Evolutionary conservation across 805 yeast species (phyloP).

Genomic region (Candida bentonensis): DNA sequence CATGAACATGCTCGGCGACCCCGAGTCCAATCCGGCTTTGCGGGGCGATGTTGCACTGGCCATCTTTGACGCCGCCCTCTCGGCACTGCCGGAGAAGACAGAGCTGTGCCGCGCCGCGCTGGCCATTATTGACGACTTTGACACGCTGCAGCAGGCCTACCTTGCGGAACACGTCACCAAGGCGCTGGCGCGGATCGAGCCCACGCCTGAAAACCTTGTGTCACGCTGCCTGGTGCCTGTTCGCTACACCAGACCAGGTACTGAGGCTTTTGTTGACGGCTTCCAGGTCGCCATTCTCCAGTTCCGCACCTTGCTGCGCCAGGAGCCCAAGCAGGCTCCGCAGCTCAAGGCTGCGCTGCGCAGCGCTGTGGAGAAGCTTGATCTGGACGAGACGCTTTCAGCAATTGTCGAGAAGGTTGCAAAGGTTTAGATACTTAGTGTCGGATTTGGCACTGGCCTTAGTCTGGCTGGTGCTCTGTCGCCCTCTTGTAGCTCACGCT

Average conservation of each 20-base stretch:
- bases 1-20: conserved; percentile 68
- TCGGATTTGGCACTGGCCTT: too few relatives aligned
- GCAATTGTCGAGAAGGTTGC: too few relatives aligned
- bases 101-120: conserved; percentile 35
- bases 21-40: conserved; percentile 70
- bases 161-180: conserved; percentile 48
- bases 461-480: too few relatives aligned
- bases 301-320: neutral
- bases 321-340: neutral
- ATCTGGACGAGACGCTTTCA: neutral
- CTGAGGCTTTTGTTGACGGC: neutral
- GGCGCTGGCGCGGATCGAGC: neutral
- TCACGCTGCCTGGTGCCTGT: neutral
- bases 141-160: conserved; percentile 53
- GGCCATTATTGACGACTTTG: conserved; percentile 51
- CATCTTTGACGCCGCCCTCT: conserved; percentile 53
- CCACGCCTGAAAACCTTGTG: neutral
- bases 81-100: conserved; percentile 29
- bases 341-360: neutral
- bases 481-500: too few relatives aligned
- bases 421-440: too few relatives aligned
- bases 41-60: conserved; percentile 61
- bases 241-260: neutral
- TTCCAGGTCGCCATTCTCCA: neutral
- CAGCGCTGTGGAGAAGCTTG: neutral